Evolutionary conservation across 257 asterid genomes (phyloP), one percentile per base, ranked within the genome.

Genomic region (Plantago major): DNA sequence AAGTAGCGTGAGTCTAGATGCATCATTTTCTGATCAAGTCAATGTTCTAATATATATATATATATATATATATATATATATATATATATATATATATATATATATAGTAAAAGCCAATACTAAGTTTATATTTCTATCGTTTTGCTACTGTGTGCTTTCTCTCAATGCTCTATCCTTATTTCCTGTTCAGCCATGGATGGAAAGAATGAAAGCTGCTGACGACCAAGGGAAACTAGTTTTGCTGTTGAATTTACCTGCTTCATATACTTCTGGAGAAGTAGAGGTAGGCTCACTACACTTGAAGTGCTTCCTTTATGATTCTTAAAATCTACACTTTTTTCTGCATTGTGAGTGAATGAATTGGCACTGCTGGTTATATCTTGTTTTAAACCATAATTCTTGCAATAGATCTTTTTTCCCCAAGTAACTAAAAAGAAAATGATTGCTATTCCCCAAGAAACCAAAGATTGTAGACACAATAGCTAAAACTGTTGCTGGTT

Each of bases 191-290:
- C 64, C 87, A 30, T 90, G 96, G 96, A 86, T 78, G 77, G 78
- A 77, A 60, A 76, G 72, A 73, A 65, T 82, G 81, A 79, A 62
- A 71, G 28, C 46, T 59, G 89, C 94, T 69, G 76, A 85, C 45
- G 84, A 79, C 59, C 72, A 85, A 55, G 82, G 90, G 49, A 70
- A 64, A 28, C 75, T 90, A 67, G 73, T 85, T 71, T 72, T 85
- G 65, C 81, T 90, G 59, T 83, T 73, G 74, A 90, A 90, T 78
- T 73, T 90, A 75, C 82, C 84, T 73, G 94, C 96, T 19, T 71
- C 66, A 43, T 88, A 78, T 69, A 80, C 95, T 52, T 90, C 97
- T 9, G 90, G 76, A 72, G 97, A 90, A 51, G 96, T 88, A 14
- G 89, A 85, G 97, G 97, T 87, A 72, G 72, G 71, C 30, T 54